Evolutionary conservation across 371 early-diverging fungal species (phyloP), one percentile per base, ranked within the genome.

Genomic region (Syncephalastrum sp.): DNA sequence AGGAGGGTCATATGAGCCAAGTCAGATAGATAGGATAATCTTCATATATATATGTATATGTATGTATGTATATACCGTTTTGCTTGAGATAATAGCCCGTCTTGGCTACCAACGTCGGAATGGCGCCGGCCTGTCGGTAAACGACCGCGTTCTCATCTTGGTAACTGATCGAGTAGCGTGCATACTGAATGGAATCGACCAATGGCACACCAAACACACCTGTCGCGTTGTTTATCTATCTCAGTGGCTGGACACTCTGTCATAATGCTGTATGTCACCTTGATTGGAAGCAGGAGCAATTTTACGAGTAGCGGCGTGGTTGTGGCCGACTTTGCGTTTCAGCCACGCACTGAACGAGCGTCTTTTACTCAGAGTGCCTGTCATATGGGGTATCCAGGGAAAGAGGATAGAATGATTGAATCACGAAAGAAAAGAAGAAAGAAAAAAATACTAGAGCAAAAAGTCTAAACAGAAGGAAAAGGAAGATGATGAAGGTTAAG

Each of bases 101-200:
- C 51, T 80, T 76, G 47, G 75, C 73, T 7, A 80, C 75, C 7
- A 76, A 70, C 10, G 73, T 68, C 8, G 80, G 80, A 47, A 80
- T 75, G 21, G 62, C 65, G 1, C 77, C 80, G 27, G 54, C 66
- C 42, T 56, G 47, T 47, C 59, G 59, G 45, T 63, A 57, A 3
- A 57, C 54, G 4, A 56, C 42, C 25, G 62, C 52, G 41, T 53
- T 53, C 21, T 59, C 64, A 45, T 70, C 70, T 7, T 56, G 57
- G 50, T 70, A 70, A 8, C 63, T 58, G 15, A 70, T 57, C 6
- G 63, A 53, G 8, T 59, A 60, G 33, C 57, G 50, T 19, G 70
- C 70, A 52, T 66, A 70, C 3, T 50, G 52, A 46, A 70, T 60
- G 10, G 64, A 63, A 21, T 60, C 55, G 21, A 46, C 50, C 44